Percentiles rank a stretch among this genome's conserved stretches.
These are phyloP conservation scores for Hypomontagnella monticulosa DNA, from an alignment of 495 filamentous ascomycete species.

Conservation along the genomic window DNA sequence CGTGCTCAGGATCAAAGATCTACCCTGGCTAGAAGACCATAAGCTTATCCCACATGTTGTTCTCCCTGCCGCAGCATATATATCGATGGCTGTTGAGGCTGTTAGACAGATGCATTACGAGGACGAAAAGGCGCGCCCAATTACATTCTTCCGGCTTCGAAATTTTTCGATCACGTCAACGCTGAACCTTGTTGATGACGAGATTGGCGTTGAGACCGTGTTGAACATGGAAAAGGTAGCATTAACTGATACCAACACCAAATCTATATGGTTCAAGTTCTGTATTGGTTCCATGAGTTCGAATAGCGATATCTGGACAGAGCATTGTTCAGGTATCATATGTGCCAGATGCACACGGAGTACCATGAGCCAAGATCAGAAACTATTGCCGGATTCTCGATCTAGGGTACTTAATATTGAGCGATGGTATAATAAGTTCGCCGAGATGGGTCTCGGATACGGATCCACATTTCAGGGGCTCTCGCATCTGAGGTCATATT, in stretches of 20 bases:
- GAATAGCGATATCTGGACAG: conserved; percentile 24
- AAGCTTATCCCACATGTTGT: conserved; percentile 41
- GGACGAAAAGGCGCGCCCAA: conserved; percentile 13
- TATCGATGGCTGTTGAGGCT: conserved; percentile 61
- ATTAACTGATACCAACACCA: neutral
- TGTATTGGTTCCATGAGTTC: conserved; percentile 25
- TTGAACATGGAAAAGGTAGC: conserved; percentile 11
- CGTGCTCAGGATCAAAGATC: conserved; percentile 54
- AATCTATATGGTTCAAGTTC: conserved; percentile 26
- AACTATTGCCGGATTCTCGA: too few species aligned
- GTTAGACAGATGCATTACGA: conserved; percentile 31
- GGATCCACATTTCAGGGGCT: conserved; percentile 39
- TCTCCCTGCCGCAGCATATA: conserved; percentile 63
- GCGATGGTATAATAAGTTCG: conserved; percentile 35
- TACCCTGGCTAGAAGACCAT: conserved; percentile 63
- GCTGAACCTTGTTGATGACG: conserved; percentile 46
- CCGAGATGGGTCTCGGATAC: conserved; percentile 37
- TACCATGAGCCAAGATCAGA: too few species aligned
- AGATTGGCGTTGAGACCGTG: conserved; percentile 45
- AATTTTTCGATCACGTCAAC: conserved; percentile 42
- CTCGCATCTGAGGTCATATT: conserved; percentile 20
- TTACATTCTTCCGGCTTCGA: conserved; percentile 42
- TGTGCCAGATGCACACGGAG: too few species aligned
- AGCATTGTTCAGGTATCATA: conserved; percentile 43
- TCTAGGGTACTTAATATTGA: conserved; percentile 3